phyloP scores from a whole-genome alignment of 495 filamentous ascomycete species.

The Penicillium arizonense region DNA sequence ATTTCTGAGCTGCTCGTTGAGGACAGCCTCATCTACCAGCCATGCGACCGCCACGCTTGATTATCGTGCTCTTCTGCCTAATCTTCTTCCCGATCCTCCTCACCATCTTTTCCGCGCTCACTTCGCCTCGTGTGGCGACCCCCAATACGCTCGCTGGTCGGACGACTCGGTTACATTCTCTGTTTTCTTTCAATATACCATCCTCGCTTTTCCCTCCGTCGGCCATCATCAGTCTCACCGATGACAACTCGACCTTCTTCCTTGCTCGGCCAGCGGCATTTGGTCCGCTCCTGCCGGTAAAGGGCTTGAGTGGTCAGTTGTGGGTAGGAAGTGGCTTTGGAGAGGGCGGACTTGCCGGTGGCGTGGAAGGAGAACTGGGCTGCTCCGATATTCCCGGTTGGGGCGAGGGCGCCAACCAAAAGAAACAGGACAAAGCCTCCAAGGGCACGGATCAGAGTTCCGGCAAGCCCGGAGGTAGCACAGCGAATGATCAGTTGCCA shows the following conservation, averaged over 20 bases:
- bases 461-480: slow-evolving; percentile 27
- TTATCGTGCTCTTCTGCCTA: slow-evolving; percentile 52
- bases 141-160: slow-evolving; percentile 41
- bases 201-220: slow-evolving; percentile 88
- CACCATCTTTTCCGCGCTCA: slow-evolving; percentile 50
- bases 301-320: slow-evolving; percentile 77
- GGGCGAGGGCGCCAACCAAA: slow-evolving; percentile 54
- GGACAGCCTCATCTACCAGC: slow-evolving; percentile 16
- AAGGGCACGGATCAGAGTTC: slow-evolving; percentile 28
- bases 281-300: slow-evolving; percentile 71
- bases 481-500: slow-evolving; percentile 22
- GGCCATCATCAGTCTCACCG: slow-evolving; percentile 91
- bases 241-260: slow-evolving; percentile 98
- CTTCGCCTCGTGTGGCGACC: slow-evolving; percentile 37
- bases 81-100: slow-evolving; percentile 53
- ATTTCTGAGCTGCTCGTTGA: background rate
- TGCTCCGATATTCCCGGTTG: slow-evolving; percentile 97
- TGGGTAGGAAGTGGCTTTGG: slow-evolving; percentile 91
- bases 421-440: slow-evolving; percentile 25
- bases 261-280: slow-evolving; percentile 90
- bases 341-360: slow-evolving; percentile 58
- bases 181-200: slow-evolving; percentile 65
- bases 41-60: slow-evolving; percentile 57
- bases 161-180: slow-evolving; percentile 46
- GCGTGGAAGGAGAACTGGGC: slow-evolving; percentile 82